Evolutionary conservation across 768 basidiomycete species (phyloP), one percentile per base, ranked within the genome.

Genomic region (Amanita thiersii): DNA sequence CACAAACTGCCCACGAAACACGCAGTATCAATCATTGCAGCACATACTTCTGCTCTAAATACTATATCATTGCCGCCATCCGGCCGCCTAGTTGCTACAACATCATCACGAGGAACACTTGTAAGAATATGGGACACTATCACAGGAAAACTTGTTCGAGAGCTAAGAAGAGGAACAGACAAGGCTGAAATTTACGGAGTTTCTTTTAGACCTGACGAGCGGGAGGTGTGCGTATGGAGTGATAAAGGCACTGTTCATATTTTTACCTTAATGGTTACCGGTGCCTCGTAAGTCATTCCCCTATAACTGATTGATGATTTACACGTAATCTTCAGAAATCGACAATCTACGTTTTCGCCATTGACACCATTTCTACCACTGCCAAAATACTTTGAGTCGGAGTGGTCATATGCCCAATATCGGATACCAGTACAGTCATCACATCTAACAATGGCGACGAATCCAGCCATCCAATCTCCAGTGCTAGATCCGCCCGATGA

Each of bases 401-500:
- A 92, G 58, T 94, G 91, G 92, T 93, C 91, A 0, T 92, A 94
- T 55, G 88, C 91, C 10, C 85, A 88, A 50, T 96, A 87, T 57
- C 77, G 87, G 31, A 86, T 96, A 54, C 91, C 91, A 2, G 66
- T 83, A 2, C 86, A 89, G 50, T 81, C 83, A 1, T 69, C 89
- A 5, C 88, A 92, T 48, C 82, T 90, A 35, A 81, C 86, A 8
- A 62, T 91, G 24, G 78, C 82, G 9, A 75, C 84, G 2, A 72
- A 78, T n/a, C 71, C 79, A 1, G 57, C 73, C 8, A 60, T 65
- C 37, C 72, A 72, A 46, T 68, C 80, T 2, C 66, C 79, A 4
- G 65, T 72, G 10, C 66, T 68, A 2, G 83, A 81, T 50, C 65
- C 79, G 21, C 73, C 72, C 19, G 89, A 87, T 32, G 89, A 90